phyloP scores from a whole-genome alignment of 768 basidiomycete genomes.

The Auriscalpium microsporum region DNA sequence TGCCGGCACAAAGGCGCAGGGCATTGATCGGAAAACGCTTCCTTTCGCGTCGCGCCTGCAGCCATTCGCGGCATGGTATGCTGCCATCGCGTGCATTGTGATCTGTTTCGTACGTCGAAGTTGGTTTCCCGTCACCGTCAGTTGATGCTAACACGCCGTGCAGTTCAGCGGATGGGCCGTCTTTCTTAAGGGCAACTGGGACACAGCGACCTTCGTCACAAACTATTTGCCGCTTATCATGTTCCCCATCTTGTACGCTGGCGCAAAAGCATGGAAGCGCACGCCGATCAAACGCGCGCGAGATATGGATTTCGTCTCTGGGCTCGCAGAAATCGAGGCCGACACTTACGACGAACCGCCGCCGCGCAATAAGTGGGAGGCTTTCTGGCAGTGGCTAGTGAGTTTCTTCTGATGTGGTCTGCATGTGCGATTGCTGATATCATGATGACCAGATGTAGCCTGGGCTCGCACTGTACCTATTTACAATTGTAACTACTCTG shows the following conservation, averaged over 20 bases:
- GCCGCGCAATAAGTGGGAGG: conserved; percentile 57
- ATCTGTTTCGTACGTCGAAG: conserved; percentile 50
- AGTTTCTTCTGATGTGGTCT: background rate
- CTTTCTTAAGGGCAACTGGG: conserved; percentile 48
- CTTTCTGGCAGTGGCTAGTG: conserved; percentile 76
- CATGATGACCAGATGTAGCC: background rate
- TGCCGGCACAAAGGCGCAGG: conserved; percentile 69
- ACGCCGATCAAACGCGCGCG: conserved; percentile 36
- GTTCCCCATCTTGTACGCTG: conserved; percentile 69
- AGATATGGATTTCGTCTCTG: conserved; percentile 80
- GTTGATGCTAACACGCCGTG: conserved; percentile 15
- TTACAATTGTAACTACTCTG: too few relatives aligned
- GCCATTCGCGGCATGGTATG: conserved; percentile 64
- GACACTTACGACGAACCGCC: conserved; percentile 52
- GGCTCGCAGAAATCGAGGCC: conserved; percentile 30
- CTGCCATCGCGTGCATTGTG: conserved; percentile 27
- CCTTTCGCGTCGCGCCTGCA: conserved; percentile 64
- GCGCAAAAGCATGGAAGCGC: conserved; percentile 46
- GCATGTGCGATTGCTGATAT: background rate
- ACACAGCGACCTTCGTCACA: conserved; percentile 61
- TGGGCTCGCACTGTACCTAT: background rate
- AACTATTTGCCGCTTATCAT: conserved; percentile 60
- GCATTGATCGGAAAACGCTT: conserved; percentile 57
- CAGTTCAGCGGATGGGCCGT: conserved; percentile 42
- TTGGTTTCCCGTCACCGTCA: background rate